phyloP scores from a whole-genome alignment of 1,284 basidiomycete species.

The Heterobasidion annosum region DNA sequence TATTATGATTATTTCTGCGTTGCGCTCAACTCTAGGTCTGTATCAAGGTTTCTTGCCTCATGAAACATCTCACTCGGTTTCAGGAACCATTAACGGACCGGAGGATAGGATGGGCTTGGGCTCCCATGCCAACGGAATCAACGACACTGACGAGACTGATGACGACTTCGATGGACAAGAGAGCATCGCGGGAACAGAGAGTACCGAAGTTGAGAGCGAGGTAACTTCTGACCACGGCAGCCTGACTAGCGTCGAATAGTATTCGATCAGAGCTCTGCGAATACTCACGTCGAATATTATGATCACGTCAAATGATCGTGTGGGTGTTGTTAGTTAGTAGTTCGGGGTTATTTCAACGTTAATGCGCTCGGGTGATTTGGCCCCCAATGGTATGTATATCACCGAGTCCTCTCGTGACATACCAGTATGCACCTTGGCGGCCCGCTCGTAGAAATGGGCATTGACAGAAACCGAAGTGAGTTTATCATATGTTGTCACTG shows the following conservation, averaged over 20 bases:
- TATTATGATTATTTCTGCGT: conserved; percentile 7
- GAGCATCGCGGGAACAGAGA: conserved; percentile 36
- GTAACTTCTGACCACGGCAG: conserved; percentile 34
- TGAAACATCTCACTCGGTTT: conserved; percentile 6
- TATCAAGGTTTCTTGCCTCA: conserved; percentile 10
- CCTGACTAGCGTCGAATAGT: conserved; percentile 49
- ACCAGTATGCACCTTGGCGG: too few species aligned
- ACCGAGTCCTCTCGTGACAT: too few species aligned
- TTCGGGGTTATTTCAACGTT: too few species aligned
- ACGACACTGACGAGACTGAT: neutral
- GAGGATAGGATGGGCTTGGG: neutral
- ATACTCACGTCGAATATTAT: neutral
- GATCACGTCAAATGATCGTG: too few species aligned
- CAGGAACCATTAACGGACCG: neutral
- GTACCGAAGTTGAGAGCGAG: conserved; percentile 17
- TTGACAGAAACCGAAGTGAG: too few species aligned
- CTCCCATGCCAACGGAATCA: too few species aligned
- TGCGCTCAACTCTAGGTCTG: conserved; percentile 10
- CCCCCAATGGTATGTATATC: too few species aligned
- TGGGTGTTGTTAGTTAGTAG: too few species aligned
- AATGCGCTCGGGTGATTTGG: too few species aligned
- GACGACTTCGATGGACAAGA: conserved; percentile 18
- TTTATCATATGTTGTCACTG: too few species aligned
- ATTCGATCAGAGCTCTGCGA: neutral
- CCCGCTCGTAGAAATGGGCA: too few species aligned